Evolutionary conservation across 2,329 filamentous ascomycete species (phyloP).

Genomic region (Trichoderma lentiforme): DNA sequence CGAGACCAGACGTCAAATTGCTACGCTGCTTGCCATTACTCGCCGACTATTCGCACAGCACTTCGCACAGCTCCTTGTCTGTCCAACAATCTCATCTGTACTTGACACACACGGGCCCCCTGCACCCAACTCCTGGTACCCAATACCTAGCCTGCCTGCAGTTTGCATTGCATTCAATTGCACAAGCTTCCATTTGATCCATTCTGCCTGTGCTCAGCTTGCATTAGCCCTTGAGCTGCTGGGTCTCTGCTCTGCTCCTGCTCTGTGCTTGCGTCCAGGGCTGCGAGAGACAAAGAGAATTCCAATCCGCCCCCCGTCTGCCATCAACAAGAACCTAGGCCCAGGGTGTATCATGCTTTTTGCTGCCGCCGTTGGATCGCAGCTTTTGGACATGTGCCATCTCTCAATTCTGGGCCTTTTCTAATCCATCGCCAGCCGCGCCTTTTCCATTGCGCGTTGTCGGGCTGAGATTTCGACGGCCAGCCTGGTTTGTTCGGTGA

Average conservation of each 20-base stretch:
- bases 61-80: background rate
- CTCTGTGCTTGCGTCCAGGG: background rate
- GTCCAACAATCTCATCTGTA: background rate
- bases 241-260: background rate
- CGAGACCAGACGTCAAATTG: background rate
- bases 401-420: background rate
- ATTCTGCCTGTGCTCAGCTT: background rate
- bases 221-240: background rate
- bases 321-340: background rate
- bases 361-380: constrained; percentile 11
- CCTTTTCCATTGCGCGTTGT: constrained; percentile 6
- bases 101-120: background rate
- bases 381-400: constrained; percentile 13
- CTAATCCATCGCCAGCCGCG: background rate
- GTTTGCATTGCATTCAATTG: background rate
- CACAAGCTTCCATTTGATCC: background rate
- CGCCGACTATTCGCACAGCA: background rate
- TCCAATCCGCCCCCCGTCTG: constrained; percentile 13
- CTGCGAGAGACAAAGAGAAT: constrained; percentile 1
- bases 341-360: constrained; percentile 16
- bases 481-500: constrained; percentile 1
- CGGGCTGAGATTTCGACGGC: background rate
- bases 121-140: background rate
- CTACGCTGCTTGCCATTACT: background rate
- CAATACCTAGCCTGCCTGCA: background rate